Evolutionary conservation across 257 asterid genomes (phyloP).

Genomic region (Nicotiana tabacum): DNA sequence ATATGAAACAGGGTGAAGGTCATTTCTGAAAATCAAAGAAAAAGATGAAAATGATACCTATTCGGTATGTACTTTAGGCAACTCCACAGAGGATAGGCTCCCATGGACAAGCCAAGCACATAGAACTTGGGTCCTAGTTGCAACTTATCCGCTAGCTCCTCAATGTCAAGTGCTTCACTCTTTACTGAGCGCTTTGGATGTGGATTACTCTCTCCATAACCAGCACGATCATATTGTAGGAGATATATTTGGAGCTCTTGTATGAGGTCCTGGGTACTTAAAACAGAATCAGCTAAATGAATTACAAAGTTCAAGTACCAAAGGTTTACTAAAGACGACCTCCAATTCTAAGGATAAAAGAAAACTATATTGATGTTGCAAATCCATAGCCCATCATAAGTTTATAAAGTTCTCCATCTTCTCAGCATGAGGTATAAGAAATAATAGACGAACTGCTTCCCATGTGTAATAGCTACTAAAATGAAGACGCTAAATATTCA

Average conservation of each 20-base stretch:
- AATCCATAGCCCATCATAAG: too few species aligned
- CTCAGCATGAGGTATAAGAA: too few species aligned
- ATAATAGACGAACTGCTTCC: too few species aligned
- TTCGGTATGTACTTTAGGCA: slow-evolving; percentile 74
- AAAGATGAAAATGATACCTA: slow-evolving; percentile 41
- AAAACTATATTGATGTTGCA: background rate
- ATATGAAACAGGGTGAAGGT: background rate
- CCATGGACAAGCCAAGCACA: slow-evolving; percentile 68
- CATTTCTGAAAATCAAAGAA: background rate
- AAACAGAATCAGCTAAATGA: slow-evolving; percentile 7
- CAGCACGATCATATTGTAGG: slow-evolving; percentile 78
- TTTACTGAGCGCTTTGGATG: slow-evolving; percentile 62
- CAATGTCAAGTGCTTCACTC: slow-evolving; percentile 79
- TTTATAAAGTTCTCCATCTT: too few species aligned
- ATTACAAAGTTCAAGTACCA: background rate
- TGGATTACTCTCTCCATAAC: slow-evolving; percentile 92
- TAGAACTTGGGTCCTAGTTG: slow-evolving; percentile 64
- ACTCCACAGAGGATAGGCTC: slow-evolving; percentile 62
- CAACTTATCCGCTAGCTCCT: slow-evolving; percentile 75
- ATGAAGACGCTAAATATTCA: background rate
- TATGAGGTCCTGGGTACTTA: slow-evolving; percentile 44
- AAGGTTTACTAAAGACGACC: background rate
- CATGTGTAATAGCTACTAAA: background rate
- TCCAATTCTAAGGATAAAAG: background rate
- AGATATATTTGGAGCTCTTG: slow-evolving; percentile 53